A percentile compares a stretch with the other conserved stretches of the same genome.
These are phyloP conservation scores for Leccinum subrobustum DNA, from an alignment of 1,284 basidiomycete species.

Conservation along the genomic window DNA sequence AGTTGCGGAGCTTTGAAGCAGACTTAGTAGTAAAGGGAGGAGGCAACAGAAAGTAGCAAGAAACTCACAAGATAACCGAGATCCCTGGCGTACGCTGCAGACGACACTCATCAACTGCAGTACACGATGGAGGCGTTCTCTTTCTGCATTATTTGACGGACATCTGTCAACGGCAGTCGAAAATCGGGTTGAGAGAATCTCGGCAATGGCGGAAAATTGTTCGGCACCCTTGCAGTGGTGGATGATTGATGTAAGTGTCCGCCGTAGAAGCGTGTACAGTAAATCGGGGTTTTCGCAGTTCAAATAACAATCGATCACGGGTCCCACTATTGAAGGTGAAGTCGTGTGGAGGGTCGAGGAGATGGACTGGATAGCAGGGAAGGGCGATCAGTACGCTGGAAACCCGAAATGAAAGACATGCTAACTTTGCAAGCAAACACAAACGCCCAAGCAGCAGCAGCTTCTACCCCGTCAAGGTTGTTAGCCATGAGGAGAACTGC, in stretches of 20 bases:
- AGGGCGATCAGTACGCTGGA: conserved; percentile 3
- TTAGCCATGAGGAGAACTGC: conserved; percentile 50
- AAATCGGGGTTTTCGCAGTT: conserved; percentile 40
- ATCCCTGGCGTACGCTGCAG: conserved; percentile 43
- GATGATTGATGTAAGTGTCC: conserved; percentile 75
- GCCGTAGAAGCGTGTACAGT: conserved; percentile 57
- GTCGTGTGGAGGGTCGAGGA: conserved; percentile 80
- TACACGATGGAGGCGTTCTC: conserved; percentile 37
- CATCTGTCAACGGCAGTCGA: conserved; percentile 12
- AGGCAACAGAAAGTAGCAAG: neutral
- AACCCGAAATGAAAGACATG: conserved; percentile 4
- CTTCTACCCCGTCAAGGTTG: conserved; percentile 48
- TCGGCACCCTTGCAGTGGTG: conserved; percentile 76
- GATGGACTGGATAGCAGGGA: conserved; percentile 47
- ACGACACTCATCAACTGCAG: conserved; percentile 51
- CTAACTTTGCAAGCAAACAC: conserved; percentile 72
- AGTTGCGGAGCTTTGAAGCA: conserved; percentile 46
- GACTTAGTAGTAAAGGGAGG: neutral
- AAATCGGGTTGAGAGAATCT: conserved; percentile 47
- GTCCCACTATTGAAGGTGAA: conserved; percentile 59
- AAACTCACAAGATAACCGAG: conserved; percentile 54
- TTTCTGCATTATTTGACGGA: conserved; percentile 15
- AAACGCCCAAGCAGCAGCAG: conserved; percentile 65
- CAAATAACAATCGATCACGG: conserved; percentile 57
- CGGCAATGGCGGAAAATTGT: conserved; percentile 59